Conservation (phyloP, 2,329 filamentous ascomycete species). For the Ceratocystis destructans region DNA sequence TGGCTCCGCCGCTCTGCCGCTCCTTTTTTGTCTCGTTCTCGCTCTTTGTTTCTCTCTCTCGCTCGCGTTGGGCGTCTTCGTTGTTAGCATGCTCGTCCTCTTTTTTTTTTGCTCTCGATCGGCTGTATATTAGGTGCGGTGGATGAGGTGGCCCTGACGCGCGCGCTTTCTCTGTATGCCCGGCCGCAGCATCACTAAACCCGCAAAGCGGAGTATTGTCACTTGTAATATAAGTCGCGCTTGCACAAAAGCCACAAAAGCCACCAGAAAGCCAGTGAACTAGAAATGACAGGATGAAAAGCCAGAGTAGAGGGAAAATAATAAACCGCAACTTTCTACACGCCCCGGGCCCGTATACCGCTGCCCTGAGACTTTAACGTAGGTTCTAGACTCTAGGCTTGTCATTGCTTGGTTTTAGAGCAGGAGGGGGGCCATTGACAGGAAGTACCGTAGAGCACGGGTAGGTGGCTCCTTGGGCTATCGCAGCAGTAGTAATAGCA, state of each 20-base stretch:
- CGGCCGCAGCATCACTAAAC: background rate
- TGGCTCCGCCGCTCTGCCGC: conserved; percentile 3
- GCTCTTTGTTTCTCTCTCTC: background rate
- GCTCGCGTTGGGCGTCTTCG: background rate
- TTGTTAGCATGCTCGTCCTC: background rate
- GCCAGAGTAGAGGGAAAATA: background rate
- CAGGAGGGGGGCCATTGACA: no score
- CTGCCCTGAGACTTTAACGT: no score
- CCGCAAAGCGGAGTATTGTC: background rate
- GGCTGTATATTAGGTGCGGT: background rate
- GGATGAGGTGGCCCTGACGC: no score
- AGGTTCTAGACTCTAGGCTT: no score
- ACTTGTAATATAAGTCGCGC: background rate
- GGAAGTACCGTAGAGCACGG: no score
- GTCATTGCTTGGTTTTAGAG: no score
- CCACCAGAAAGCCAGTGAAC: no score
- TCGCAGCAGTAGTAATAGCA: no score
- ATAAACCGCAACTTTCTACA: no score
- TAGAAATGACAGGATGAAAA: background rate
- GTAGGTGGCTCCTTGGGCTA: no score
- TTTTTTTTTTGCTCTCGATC: background rate
- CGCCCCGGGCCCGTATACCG: no score
- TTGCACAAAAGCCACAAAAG: background rate
- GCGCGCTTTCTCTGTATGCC: background rate
- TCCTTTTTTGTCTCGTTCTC: background rate